Evolutionary conservation across 2,329 filamentous ascomycete species (phyloP), one percentile per base, ranked within the genome.

Genomic region (Trichoderma sp.): DNA sequence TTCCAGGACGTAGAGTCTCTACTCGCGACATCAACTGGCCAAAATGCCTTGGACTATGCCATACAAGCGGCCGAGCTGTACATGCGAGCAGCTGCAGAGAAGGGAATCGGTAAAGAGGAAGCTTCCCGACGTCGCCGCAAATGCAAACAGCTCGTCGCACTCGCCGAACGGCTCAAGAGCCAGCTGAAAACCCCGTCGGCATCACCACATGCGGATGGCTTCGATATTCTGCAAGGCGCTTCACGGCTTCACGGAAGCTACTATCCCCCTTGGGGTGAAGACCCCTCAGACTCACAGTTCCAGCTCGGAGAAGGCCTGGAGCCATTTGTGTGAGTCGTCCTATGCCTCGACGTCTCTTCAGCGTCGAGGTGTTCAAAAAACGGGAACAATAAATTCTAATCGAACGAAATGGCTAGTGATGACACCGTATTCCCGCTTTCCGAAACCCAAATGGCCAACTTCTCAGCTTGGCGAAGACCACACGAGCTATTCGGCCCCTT

Each of bases 381-480:
- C n/a, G 26, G 14, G 4, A n/a, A 12, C 18, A 6, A 53, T 15
- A 30, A 21, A 11, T 15, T 6, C 4, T 7, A 28, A 14, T 36
- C 39, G 28, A 26, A 70, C n/a, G 32, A 14, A 18, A 26, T 26
- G 7, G 14, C n/a, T 6, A 94, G 92, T 71, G 95, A 98, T 76
- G 78, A 86, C 26, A 86, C 89, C 1, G 85, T 88, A 12, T 89
- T 97, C 66, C 87, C 90, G 28, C 86, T 99, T 51, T 98, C 96
- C 0, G 79, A 87, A 7, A 86, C 88, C 57, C 96, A 99, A 79
- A 83, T 85, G 39, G 86, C 90, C 43, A 91, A 93, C n/a, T 94
- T 98, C 77, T 87, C 88, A 65, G 91, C 90, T 53, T 99, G 96
- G 96, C 92, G 91, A 79, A 89, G 94, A 43, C 93, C 95, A 1